Base-by-base conservation (phyloP, 1,284 basidiomycete species). In the Gomphus sp. region DNA sequence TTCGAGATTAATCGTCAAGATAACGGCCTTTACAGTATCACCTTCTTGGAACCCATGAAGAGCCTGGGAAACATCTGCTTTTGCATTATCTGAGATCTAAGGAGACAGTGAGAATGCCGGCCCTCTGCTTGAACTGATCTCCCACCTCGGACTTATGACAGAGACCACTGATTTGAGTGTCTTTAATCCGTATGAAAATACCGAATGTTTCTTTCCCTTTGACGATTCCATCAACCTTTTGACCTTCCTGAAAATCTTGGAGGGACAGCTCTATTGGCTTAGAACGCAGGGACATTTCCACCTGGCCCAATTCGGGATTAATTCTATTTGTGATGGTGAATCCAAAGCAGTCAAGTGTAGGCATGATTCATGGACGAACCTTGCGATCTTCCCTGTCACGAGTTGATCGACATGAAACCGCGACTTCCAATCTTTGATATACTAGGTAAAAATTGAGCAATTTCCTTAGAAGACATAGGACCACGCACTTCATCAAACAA, bases 341-440 rank as follows among this genome's bases (percentile, higher is more conserved):
- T 22, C 12, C 61, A 12, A 63, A 68, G 58, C 62, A 63, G 8
- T 9, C 12, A 16, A 33, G 18, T 28, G 37, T 2, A 14, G 3
- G 7, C n/a, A n/a, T 16, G 18, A 10, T 16, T 53, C 11, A 18
- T 34, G 10, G n/a, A 67, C 75, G 25, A 64, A 91, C 89, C 80
- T 85, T 33, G 91, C 72, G 66, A 98, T 83, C 59, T 89, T 85
- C 56, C 94, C 95, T 60, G 84, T 84, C 18, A 98, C 93, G 4
- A 98, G 72, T 67, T 98, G 93, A 65, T 91, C 87, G 48, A 81
- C 75, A 60, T 81, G 74, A 71, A 98, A 98, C 4, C 79, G 81
- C 39, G 79, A 74, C 73, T 95, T 89, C 95, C 96, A 99, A 56
- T 98, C 95, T 72, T 98, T 96, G 64, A 97, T 83, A 70, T 83